Conservation (phyloP, 2,329 filamentous ascomycete genomes). For the Xylariomycetidae sp. region DNA sequence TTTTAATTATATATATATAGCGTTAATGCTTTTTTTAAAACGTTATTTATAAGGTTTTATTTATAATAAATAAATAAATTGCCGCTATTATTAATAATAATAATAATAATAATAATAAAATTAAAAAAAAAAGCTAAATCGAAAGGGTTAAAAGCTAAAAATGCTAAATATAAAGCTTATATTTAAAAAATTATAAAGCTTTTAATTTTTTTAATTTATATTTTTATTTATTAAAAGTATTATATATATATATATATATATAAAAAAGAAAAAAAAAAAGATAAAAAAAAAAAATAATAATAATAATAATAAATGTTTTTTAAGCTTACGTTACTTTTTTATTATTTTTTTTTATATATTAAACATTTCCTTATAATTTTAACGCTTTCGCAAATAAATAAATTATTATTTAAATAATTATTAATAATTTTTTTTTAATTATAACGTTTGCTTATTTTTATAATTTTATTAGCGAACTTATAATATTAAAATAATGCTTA, state of each 20-base stretch:
- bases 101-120: slow-evolving; percentile 3
- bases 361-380: no score
- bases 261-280: no score
- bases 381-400: not conserved
- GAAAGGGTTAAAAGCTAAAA: slow-evolving; percentile 1
- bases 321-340: no score
- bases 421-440: not conserved
- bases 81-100: slow-evolving; percentile 3
- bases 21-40: no score
- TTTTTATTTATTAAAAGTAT: slow-evolving; percentile 1
- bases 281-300: no score
- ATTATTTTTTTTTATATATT: no score
- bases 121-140: slow-evolving; percentile 4
- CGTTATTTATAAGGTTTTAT: no score
- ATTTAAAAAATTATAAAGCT: slow-evolving; percentile 4
- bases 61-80: not conserved
- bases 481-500: not conserved
- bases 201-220: slow-evolving; percentile 1
- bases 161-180: slow-evolving; percentile 8
- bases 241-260: slow-evolving; percentile 1
- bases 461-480: not conserved
- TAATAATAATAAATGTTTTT: no score
- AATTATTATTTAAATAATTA: not conserved
- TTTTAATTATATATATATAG: no score
- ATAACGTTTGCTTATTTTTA: not conserved